A percentile compares a stretch with the other conserved stretches of the same genome.
phyloP scores from a whole-genome alignment of 306 rosid species.

The Cucumis hystrix region DNA sequence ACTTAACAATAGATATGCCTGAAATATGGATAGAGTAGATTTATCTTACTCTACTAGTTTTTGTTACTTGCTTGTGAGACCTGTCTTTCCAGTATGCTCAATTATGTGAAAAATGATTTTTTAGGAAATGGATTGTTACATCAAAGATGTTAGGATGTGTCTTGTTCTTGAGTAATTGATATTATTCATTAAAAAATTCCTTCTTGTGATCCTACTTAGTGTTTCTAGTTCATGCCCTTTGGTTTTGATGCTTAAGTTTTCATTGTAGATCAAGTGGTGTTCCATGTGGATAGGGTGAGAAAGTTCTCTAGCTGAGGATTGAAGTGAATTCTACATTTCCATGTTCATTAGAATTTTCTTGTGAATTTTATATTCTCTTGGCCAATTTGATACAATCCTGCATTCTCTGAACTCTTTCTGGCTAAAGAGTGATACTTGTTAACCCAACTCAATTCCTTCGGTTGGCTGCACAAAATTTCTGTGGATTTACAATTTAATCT shows the following conservation, averaged over 20 bases:
- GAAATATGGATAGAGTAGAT: background rate
- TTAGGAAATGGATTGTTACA: background rate
- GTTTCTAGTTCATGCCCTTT: background rate
- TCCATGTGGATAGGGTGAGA: background rate
- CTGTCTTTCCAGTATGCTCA: background rate
- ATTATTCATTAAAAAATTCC: background rate
- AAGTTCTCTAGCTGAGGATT: background rate
- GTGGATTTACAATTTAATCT: background rate
- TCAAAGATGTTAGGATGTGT: background rate
- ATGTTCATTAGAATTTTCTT: background rate
- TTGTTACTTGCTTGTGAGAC: background rate
- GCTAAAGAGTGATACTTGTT: background rate
- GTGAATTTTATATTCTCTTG: background rate
- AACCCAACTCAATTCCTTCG: background rate
- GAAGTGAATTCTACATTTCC: background rate
- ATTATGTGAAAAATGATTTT: background rate
- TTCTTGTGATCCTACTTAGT: background rate
- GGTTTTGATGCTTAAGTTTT: background rate
- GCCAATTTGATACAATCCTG: background rate
- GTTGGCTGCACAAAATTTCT: background rate
- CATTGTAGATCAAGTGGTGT: background rate
- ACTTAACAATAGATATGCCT: background rate
- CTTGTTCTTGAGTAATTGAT: background rate
- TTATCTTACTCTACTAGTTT: background rate
- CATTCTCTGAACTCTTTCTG: background rate